A percentile compares a stretch with the other conserved stretches of the same genome.
Evolutionary conservation across 2,329 filamentous ascomycete genomes (phyloP).

Genomic region (Xylariaceae sp.): DNA sequence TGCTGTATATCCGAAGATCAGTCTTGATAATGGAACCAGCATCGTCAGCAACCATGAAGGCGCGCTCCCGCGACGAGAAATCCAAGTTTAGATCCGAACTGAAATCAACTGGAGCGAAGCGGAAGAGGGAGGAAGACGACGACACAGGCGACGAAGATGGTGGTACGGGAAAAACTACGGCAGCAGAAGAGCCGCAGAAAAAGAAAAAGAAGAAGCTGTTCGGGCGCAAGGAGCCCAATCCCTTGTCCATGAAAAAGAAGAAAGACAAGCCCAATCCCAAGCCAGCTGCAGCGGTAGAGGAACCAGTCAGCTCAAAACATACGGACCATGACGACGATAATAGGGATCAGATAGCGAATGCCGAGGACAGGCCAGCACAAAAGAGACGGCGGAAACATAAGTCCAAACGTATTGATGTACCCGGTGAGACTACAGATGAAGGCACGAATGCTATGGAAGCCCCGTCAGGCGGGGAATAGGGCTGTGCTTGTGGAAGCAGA

Average conservation of each 20-base stretch:
- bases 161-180: slow-evolving; percentile 22
- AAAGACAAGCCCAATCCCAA: slow-evolving; percentile 15
- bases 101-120: slow-evolving; percentile 48
- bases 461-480: slow-evolving; percentile 12
- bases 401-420: slow-evolving; percentile 8
- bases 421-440: not conserved
- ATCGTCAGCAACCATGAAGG: slow-evolving; percentile 60
- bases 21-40: slow-evolving; percentile 73
- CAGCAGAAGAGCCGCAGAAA: slow-evolving; percentile 28
- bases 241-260: slow-evolving; percentile 66
- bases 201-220: slow-evolving; percentile 51
- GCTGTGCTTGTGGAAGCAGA: no score
- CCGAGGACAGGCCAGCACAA: slow-evolving; percentile 18
- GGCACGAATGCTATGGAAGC: slow-evolving; percentile 3
- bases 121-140: slow-evolving; percentile 44
- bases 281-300: not conserved
- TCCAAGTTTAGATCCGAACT: slow-evolving; percentile 70
- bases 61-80: slow-evolving; percentile 65
- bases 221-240: slow-evolving; percentile 67
- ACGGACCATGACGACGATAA: slow-evolving; percentile 19
- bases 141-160: slow-evolving; percentile 33
- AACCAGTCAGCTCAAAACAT: not conserved
- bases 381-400: slow-evolving; percentile 29
- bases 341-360: slow-evolving; percentile 3
- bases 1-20: slow-evolving; percentile 74